These are phyloP conservation scores for Chlamydomonas reinhardtii DNA, from an alignment of 163 green algal genomes.

Conservation along the genomic window DNA sequence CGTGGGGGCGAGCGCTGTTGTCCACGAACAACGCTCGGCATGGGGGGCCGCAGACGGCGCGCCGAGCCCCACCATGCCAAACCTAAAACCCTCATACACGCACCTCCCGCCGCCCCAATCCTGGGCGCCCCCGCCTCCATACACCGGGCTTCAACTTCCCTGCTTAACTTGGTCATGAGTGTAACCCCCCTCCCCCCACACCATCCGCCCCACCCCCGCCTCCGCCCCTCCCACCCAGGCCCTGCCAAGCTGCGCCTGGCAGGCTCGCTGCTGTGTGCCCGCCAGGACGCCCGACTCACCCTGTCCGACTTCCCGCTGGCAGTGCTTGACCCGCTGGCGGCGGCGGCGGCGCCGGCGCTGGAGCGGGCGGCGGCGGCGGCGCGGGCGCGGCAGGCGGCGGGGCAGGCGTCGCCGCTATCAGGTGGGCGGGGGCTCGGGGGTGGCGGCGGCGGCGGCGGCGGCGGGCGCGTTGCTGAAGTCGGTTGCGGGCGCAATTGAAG, in stretches of 20 bases:
- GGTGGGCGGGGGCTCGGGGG: neutral
- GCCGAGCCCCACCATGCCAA: too few species aligned
- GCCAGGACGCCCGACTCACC: slow-evolving; percentile 83
- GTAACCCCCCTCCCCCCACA: too few species aligned
- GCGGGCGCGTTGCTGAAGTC: too few species aligned
- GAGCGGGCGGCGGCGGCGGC: slow-evolving; percentile 56
- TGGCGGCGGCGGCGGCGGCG: neutral
- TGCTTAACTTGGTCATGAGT: too few species aligned
- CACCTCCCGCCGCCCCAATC: too few species aligned
- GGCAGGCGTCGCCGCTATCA: slow-evolving; percentile 20
- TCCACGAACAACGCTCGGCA: too few species aligned
- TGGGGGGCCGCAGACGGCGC: too few species aligned
- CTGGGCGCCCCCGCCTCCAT: too few species aligned
- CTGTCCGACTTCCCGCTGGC: slow-evolving; percentile 88
- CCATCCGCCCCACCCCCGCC: neutral
- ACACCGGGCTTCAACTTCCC: too few species aligned
- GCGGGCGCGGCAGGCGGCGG: slow-evolving; percentile 47
- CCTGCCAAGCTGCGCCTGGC: slow-evolving; percentile 65
- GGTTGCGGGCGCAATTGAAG: too few species aligned
- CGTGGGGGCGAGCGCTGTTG: too few species aligned
- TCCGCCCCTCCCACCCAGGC: slow-evolving; percentile 15
- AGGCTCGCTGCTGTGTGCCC: slow-evolving; percentile 79
- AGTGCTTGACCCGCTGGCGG: slow-evolving; percentile 77
- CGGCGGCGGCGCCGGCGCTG: slow-evolving; percentile 74
- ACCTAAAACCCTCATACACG: too few species aligned